Conservation (phyloP, 164 flowering plant species). For the Tinospora cordifolia region DNA sequence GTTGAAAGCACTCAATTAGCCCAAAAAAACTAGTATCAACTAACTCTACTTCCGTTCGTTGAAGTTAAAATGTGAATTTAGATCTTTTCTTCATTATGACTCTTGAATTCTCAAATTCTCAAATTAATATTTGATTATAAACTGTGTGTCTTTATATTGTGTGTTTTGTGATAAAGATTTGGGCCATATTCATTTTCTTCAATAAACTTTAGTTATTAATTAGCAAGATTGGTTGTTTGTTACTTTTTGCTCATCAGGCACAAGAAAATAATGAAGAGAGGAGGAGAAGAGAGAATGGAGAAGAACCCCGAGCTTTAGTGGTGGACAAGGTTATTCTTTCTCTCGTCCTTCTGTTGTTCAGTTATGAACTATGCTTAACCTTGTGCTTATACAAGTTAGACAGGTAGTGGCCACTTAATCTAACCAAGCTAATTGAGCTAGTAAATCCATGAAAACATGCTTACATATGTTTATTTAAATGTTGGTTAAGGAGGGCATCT, state of each 20-base stretch:
- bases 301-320: conserved; percentile 32
- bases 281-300: conserved; percentile 48
- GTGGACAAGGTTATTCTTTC: conserved; percentile 51
- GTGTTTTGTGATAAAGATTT: too few species aligned
- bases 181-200: neutral
- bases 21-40: too few species aligned
- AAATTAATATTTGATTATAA: too few species aligned
- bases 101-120: neutral
- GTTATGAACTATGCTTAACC: neutral
- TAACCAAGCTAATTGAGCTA: neutral
- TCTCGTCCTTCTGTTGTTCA: neutral
- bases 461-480: neutral
- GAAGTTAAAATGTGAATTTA: neutral
- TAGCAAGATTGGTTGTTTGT: neutral
- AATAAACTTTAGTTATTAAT: neutral
- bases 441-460: neutral
- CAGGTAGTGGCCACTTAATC: neutral
- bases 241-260: conserved; percentile 36
- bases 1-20: too few species aligned
- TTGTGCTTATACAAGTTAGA: neutral
- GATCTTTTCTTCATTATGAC: neutral
- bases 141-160: too few species aligned
- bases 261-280: conserved; percentile 63
- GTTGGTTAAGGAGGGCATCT: neutral
- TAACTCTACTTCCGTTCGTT: too few species aligned